Evolutionary conservation across 345 rosid genomes (phyloP), one percentile per base, ranked within the genome.

Genomic region (Odontarrhena argentea): DNA sequence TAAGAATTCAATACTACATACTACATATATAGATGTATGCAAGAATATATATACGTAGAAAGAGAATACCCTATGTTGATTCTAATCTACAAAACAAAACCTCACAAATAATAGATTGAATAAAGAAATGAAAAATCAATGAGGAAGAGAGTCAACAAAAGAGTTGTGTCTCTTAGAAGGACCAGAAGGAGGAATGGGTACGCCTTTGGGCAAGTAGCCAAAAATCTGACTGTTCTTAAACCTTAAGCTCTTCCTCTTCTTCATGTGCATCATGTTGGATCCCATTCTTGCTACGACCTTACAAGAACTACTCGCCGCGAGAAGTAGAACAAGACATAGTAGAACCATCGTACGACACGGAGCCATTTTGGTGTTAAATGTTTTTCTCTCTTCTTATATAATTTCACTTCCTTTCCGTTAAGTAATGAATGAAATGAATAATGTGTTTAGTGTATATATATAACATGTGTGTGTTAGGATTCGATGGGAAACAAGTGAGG

Each of bases 141-240:
- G 65, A 69, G 74, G 71, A 57, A 86, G 59, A 48, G 83, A 80
- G 51, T 81, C 73, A 25, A 70, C 68, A 8, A 67, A 48, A 5
- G 79, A 71, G 77, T 93, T 93, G 84, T 90, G 97, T 57, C 85
- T 73, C 73, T 81, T 85, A 11, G 98, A 93, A 3, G 97, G 98
- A 48, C 58, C 97, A 12, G 97, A 93, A 60, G 97, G 97, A 10
- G 97, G 96, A 44, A 90, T 60, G 1, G 84, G 77, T 5, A 70
- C 70, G 0, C 90, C 90, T 74, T 90, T 90, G 5, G 97, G 98
- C 44, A 93, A 74, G 85, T 72, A 93, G 77, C 82, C 82, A 82
- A 86, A 86, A 53, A 79, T 51, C 73, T 56, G 78, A 32, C 60
- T 69, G 69, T 77, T 25, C 71, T 70, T 52, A 60, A 70, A 49